Base-by-base conservation (phyloP, 495 filamentous ascomycete genomes). In the Talaromyces proteolyticus region DNA sequence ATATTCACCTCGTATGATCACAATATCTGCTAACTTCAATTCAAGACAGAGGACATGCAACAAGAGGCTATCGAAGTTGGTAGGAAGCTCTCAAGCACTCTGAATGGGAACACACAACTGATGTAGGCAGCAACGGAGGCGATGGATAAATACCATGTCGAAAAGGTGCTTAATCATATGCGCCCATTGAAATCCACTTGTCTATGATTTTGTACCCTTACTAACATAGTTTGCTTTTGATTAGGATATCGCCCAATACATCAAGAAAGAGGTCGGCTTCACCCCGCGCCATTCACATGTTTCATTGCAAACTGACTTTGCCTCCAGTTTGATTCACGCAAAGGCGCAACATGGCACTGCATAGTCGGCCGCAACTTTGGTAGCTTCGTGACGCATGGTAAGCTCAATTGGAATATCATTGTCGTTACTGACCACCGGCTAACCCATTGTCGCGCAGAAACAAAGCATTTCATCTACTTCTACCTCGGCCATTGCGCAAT, bases 401-500 rank as follows among this genome's bases (percentile, higher is more conserved):
- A 51, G 77, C 44, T 22, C 19, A 24, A 21, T 26, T 25, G 19
- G 16, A 8, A 16, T 29, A 21, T 19, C 17, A 18, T 24, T 14
- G 12, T n/a, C 29, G 1, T 41, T 23, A 34, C 17, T 25, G 42
- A 42, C 29, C 17, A 8, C 37, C 7, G 38, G 34, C 22, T 39
- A 16, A 26, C 21, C 19, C 20, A 29, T 26, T 54, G 18, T 41
- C 23, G 42, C 21, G 3, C 72, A 96, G 91, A 99, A 66, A 96
- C 93, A 37, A 96, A 96, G 72, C 93, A 99, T 70, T 99, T 99
- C 75, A 96, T 97, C 65, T 99, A 99, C 76, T 99, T 99, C 79
- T 97, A 97, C 73, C 88, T 97, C 52, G 93, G 93, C 43, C 93
- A 96, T 77, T 96, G 89, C 66, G 93, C 93, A 17, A 96, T 99